These are phyloP conservation scores for Tetrahymena thermophila DNA, from an alignment of 73 alveolate species.

Conservation along the genomic window DNA sequence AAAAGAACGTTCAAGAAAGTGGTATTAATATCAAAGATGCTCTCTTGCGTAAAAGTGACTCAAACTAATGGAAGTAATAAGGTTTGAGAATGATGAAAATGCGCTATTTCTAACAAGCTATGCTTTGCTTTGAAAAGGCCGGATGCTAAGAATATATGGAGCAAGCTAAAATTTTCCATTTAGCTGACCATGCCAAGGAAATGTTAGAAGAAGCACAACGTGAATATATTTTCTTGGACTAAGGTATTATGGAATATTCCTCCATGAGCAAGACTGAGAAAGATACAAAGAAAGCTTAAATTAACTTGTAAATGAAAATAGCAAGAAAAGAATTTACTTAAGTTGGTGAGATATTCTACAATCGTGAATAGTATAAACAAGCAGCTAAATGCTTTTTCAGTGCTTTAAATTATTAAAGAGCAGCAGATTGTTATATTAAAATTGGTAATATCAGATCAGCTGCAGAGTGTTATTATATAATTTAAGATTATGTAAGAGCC, in stretches of 20 bases:
- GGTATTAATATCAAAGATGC: neutral
- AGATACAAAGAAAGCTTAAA: constrained; percentile 14
- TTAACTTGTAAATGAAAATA: neutral
- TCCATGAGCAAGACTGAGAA: constrained; percentile 15
- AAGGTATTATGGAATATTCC: neutral
- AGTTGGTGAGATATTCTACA: constrained; percentile 36
- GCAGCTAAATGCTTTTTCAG: constrained; percentile 54
- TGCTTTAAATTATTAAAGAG: neutral
- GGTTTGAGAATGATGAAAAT: constrained; percentile 50
- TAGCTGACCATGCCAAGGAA: constrained; percentile 52
- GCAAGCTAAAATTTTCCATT: constrained; percentile 35
- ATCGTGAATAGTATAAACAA: constrained; percentile 24
- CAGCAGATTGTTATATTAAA: neutral
- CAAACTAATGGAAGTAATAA: constrained; percentile 39
- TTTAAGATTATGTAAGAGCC: constrained; percentile 31
- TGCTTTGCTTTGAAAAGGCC: constrained; percentile 51
- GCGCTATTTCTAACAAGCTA: constrained; percentile 45
- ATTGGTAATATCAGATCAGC: neutral
- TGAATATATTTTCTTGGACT: neutral
- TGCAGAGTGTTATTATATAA: neutral
- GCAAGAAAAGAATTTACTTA: constrained; percentile 1
- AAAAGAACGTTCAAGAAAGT: neutral
- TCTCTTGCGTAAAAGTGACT: neutral
- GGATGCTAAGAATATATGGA: constrained; percentile 28
- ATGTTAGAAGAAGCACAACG: constrained; percentile 33